Conservation (phyloP, 495 filamentous ascomycete species). For the Neurospora cerealis region DNA sequence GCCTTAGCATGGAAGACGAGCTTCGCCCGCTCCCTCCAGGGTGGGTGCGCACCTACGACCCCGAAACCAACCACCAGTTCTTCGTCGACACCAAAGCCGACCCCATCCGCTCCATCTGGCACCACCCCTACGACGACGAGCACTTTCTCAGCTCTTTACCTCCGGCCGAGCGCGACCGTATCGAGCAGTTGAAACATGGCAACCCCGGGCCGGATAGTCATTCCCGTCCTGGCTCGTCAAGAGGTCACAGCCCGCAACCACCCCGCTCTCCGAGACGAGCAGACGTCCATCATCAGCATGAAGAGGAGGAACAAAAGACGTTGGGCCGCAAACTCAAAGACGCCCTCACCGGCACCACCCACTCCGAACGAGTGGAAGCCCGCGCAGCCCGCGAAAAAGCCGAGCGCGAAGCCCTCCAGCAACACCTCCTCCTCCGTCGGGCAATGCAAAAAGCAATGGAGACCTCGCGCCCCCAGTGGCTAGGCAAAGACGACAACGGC, state of each 20-base stretch:
- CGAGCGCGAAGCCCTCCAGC: conserved; percentile 16
- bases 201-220: neutral
- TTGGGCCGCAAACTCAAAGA: conserved; percentile 17
- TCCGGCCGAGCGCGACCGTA: neutral
- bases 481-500: conserved; percentile 12
- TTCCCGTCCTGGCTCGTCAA: neutral
- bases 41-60: conserved; percentile 22
- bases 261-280: neutral
- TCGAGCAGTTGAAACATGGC: neutral
- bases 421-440: conserved; percentile 14
- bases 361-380: conserved; percentile 10
- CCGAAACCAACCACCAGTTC: conserved; percentile 21
- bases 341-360: conserved; percentile 16
- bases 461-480: conserved; percentile 6
- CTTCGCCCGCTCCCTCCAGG: conserved; percentile 16
- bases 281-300: no score
- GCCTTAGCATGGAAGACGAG: conserved; percentile 25
- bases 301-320: neutral
- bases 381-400: conserved; percentile 2
- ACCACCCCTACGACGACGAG: conserved; percentile 23
- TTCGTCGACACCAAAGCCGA: conserved; percentile 21
- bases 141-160: conserved; percentile 9
- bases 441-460: conserved; percentile 14
- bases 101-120: conserved; percentile 21
- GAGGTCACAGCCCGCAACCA: neutral